Evolutionary conservation across 116 monocot species (phyloP).

Genomic region (Cymodocea nodosa): DNA sequence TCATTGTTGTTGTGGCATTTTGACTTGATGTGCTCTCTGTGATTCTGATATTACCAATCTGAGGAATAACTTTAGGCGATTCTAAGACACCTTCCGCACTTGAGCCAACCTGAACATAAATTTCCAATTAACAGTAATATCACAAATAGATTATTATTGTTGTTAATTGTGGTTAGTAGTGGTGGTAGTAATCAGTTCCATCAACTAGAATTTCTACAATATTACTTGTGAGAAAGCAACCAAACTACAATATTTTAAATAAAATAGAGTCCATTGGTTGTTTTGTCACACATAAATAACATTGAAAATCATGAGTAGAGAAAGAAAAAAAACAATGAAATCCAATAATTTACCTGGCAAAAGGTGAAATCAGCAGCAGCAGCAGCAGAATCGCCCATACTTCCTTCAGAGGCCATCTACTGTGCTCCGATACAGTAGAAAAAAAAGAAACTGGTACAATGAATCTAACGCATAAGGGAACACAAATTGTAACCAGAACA

Average conservation of each 20-base stretch:
- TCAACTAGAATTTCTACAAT: background rate
- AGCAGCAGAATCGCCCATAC: no score
- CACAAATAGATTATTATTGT: background rate
- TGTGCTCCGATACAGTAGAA: no score
- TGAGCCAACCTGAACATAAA: conserved; percentile 36
- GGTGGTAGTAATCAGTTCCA: background rate
- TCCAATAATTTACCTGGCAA: conserved; percentile 15
- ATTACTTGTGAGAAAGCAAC: background rate
- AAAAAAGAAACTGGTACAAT: no score
- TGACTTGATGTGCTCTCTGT: conserved; percentile 16
- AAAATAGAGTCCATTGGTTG: background rate
- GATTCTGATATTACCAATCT: conserved; percentile 23
- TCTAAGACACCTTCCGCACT: conserved; percentile 18
- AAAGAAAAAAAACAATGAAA: background rate
- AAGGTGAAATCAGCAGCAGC: conserved; percentile 30
- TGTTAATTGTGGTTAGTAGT: background rate
- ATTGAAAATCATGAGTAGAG: background rate
- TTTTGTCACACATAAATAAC: background rate
- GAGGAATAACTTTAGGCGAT: conserved; percentile 44
- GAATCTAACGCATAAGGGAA: no score
- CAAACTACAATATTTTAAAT: background rate
- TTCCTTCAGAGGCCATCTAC: no score
- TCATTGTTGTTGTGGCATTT: background rate
- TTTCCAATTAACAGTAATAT: background rate
- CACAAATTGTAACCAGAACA: no score